Evolutionary conservation across 2,329 filamentous ascomycete genomes (phyloP).

Genomic region (Exophiala calicioides): DNA sequence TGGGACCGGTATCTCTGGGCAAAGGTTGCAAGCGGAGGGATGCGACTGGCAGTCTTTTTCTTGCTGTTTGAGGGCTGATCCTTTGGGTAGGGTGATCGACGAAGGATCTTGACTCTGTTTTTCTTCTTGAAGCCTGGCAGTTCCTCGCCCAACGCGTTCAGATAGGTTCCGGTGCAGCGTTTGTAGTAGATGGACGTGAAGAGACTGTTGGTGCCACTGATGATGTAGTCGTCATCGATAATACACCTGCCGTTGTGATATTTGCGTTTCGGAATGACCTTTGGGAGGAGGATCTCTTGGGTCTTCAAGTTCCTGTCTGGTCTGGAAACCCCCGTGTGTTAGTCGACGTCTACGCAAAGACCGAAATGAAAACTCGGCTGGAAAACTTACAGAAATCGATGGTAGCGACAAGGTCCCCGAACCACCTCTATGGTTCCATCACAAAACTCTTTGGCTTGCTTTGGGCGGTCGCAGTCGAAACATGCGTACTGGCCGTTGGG

Average conservation of each 20-base stretch:
- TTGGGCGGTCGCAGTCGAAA: not conserved
- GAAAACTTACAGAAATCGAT: not conserved
- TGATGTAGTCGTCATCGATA: not conserved
- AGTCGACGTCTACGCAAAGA: not conserved
- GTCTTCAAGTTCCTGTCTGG: not conserved
- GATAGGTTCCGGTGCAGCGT: not conserved
- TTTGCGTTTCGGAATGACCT: not conserved
- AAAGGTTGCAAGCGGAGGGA: too few species aligned
- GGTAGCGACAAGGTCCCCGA: not conserved
- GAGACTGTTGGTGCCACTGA: not conserved
- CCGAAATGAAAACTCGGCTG: not conserved
- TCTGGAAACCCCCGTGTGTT: not conserved
- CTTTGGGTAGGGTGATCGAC: too few species aligned
- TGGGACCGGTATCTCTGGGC: too few species aligned
- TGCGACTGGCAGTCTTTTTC: too few species aligned
- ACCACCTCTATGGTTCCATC: slow-evolving; percentile 1
- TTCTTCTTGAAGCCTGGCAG: too few species aligned
- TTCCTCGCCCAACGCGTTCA: not conserved
- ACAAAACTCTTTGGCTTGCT: slow-evolving; percentile 1
- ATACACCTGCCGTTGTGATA: not conserved
- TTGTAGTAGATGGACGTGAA: not conserved
- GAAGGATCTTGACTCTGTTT: too few species aligned
- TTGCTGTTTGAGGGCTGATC: too few species aligned
- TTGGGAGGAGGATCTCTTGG: not conserved
- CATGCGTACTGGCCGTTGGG: not conserved